Percentiles rank a stretch among this genome's conserved stretches.
Conservation (phyloP, 2,329 filamentous ascomycete species). For the Lithohypha guttulata region DNA sequence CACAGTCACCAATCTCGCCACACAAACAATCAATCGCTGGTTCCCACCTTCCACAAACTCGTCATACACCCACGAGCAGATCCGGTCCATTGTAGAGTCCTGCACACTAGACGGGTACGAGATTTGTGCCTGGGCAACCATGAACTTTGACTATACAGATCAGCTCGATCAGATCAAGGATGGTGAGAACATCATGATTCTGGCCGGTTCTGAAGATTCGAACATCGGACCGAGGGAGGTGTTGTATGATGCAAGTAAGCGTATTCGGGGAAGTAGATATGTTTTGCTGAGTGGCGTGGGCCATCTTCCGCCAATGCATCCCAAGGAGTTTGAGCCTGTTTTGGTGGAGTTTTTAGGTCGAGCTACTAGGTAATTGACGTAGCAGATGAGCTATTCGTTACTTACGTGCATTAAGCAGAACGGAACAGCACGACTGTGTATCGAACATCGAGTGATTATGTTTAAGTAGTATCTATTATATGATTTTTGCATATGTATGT, state of each 20-base stretch:
- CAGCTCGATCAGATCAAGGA: constrained; percentile 2
- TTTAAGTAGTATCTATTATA: no score
- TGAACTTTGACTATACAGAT: constrained; percentile 8
- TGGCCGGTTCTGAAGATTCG: constrained; percentile 5
- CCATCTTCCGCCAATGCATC: constrained; percentile 9
- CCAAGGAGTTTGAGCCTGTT: constrained; percentile 4
- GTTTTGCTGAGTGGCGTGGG: constrained; percentile 5
- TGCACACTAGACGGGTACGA: constrained; percentile 1
- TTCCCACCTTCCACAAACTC: constrained; percentile 34
- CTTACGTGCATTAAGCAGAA: no score
- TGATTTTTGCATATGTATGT: no score
- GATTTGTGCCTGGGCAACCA: constrained; percentile 5
- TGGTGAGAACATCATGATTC: constrained; percentile 3
- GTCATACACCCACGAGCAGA: background rate
- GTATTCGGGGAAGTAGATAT: background rate
- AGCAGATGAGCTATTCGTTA: no score
- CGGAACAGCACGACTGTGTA: no score
- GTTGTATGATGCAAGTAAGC: background rate
- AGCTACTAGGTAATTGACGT: no score
- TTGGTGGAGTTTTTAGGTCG: constrained; percentile 4
- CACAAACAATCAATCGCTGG: constrained; percentile 33
- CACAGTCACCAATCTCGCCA: constrained; percentile 18
- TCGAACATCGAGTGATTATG: no score
- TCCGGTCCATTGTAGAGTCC: background rate
- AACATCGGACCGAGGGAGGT: constrained; percentile 6